A percentile compares a stretch with the other conserved stretches of the same genome.
Evolutionary conservation across 2,329 filamentous ascomycete species (phyloP).

Genomic region (Aspergillus persii): DNA sequence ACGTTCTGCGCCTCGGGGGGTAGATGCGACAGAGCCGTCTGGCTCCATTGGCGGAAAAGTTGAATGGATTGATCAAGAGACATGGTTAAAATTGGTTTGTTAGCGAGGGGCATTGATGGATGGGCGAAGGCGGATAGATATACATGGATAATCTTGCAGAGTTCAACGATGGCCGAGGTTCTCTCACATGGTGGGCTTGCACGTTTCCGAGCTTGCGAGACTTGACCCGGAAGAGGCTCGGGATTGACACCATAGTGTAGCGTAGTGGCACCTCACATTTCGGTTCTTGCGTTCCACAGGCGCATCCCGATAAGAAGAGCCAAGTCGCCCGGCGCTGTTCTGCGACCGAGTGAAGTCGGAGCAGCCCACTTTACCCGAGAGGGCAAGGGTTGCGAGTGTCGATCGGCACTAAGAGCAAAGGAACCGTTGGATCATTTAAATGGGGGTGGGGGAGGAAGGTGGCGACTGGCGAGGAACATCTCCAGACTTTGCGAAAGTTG

Average conservation of each 20-base stretch:
- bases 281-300: background rate
- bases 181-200: background rate
- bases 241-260: background rate
- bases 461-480: background rate
- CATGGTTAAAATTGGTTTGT: slow-evolving; percentile 10
- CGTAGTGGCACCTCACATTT: background rate
- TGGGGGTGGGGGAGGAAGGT: background rate
- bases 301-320: no score
- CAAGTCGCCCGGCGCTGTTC: background rate
- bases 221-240: background rate
- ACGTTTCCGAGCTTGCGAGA: background rate
- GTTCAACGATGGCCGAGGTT: slow-evolving; percentile 1
- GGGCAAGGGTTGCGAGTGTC: slow-evolving; percentile 3
- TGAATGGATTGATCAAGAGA: slow-evolving; percentile 17
- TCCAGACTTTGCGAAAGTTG: background rate
- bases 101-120: background rate
- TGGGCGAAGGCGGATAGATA: background rate
- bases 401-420: background rate
- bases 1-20: slow-evolving; percentile 27
- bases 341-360: background rate
- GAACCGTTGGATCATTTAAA: background rate
- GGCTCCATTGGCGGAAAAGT: slow-evolving; percentile 24
- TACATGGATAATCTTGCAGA: background rate
- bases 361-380: background rate
- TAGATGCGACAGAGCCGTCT: slow-evolving; percentile 23